These are phyloP conservation scores for Vitis hybrid DNA, from an alignment of 177 flowering plant genomes.

Conservation along the genomic window DNA sequence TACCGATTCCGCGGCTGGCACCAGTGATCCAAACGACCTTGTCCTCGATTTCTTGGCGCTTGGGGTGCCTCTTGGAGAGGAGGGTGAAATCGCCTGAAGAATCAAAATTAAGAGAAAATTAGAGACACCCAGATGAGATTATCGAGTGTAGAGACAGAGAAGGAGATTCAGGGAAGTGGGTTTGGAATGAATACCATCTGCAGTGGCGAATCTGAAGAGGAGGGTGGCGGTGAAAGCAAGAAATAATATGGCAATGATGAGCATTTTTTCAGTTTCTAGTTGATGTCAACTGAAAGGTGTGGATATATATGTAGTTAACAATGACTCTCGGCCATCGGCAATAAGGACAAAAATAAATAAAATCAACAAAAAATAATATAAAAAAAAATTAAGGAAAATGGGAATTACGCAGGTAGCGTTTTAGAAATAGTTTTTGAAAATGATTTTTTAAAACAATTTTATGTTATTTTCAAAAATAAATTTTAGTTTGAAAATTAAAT, in stretches of 20 bases:
- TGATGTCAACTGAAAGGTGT: background rate
- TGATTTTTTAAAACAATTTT: too few species aligned
- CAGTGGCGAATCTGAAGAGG: background rate
- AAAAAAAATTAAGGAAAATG: too few species aligned
- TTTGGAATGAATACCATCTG: background rate
- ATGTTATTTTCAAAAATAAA: too few species aligned
- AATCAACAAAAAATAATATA: too few species aligned
- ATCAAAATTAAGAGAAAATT: background rate
- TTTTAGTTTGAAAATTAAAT: too few species aligned
- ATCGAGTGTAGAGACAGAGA: background rate
- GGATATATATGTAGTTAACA: too few species aligned
- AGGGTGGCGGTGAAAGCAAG: background rate
- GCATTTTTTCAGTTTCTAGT: too few species aligned
- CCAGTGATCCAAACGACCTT: constrained; percentile 18
- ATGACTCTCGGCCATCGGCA: too few species aligned
- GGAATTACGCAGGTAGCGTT: too few species aligned
- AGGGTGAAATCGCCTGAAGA: constrained; percentile 5
- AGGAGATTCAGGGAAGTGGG: background rate
- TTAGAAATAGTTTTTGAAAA: too few species aligned
- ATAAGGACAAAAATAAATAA: too few species aligned
- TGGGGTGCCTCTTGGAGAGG: constrained; percentile 7
- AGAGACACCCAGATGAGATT: background rate
- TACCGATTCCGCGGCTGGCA: constrained; percentile 30
- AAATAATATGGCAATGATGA: background rate
- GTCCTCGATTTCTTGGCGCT: constrained; percentile 15